These are phyloP conservation scores for Murraya koenigii DNA, from an alignment of 345 rosid species.

Conservation along the genomic window DNA sequence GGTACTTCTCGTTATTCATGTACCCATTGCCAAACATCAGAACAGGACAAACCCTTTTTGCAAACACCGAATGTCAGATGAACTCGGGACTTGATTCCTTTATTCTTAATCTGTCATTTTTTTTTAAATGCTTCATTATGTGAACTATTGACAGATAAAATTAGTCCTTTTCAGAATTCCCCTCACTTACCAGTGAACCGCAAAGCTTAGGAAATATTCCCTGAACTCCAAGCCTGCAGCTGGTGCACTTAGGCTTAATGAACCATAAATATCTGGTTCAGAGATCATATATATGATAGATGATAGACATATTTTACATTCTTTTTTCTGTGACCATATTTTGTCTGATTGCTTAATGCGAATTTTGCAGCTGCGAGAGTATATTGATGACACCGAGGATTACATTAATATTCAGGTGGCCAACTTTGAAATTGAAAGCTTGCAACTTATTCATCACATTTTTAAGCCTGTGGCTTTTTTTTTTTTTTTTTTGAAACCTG, in stretches of 20 bases:
- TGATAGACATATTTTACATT: background rate
- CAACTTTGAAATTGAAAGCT: background rate
- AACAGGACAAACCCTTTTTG: background rate
- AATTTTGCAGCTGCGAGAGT: constrained; percentile 82
- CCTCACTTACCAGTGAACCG: background rate
- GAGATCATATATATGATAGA: background rate
- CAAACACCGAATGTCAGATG: background rate
- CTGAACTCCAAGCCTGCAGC: background rate
- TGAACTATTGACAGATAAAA: background rate
- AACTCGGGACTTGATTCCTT: background rate
- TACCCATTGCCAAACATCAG: background rate
- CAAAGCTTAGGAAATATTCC: background rate
- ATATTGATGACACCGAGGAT: constrained; percentile 97
- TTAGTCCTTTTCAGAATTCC: background rate
- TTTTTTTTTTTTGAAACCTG: background rate
- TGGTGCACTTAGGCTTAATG: background rate
- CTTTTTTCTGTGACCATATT: background rate
- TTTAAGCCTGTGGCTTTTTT: background rate
- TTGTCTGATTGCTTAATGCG: constrained; percentile 14
- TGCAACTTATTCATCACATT: background rate
- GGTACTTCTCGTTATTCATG: background rate
- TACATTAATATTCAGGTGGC: constrained; percentile 93
- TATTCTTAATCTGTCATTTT: background rate
- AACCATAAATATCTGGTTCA: background rate
- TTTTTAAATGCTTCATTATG: background rate